Evolutionary conservation across 2,329 filamentous ascomycete genomes (phyloP).

Genomic region (Volutella citrinella): DNA sequence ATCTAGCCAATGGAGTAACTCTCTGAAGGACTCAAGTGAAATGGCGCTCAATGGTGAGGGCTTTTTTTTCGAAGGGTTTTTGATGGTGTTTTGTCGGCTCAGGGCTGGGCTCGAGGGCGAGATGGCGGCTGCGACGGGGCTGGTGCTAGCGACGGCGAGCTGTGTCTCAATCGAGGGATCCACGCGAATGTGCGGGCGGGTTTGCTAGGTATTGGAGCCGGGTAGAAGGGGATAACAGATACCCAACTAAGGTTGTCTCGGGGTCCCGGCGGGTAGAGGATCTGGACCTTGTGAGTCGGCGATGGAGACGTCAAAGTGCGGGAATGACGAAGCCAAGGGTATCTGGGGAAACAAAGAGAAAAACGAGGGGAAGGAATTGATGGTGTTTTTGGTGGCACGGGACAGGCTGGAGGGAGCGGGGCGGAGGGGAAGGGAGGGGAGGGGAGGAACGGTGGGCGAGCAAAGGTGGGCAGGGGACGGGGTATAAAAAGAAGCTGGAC

Average conservation of each 20-base stretch:
- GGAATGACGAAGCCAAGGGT: slow-evolving; percentile 26
- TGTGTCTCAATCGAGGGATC: slow-evolving; percentile 24
- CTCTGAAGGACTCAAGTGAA: too few relatives aligned
- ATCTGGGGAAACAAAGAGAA: slow-evolving; percentile 31
- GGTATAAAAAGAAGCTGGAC: slow-evolving; percentile 27
- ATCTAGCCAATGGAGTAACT: slow-evolving; percentile 16
- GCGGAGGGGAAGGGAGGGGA: slow-evolving; percentile 15
- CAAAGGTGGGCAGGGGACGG: slow-evolving; percentile 27
- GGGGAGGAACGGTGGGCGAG: slow-evolving; percentile 22
- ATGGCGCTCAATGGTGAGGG: too few relatives aligned
- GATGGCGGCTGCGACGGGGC: slow-evolving; percentile 15
- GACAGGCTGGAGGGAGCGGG: slow-evolving; percentile 25
- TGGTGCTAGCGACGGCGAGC: slow-evolving; percentile 17
- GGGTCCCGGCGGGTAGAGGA: too few relatives aligned
- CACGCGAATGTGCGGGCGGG: slow-evolving; percentile 19
- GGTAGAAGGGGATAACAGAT: slow-evolving; percentile 9
- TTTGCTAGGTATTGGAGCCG: slow-evolving; percentile 19
- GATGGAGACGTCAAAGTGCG: slow-evolving; percentile 16
- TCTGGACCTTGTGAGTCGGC: slow-evolving; percentile 22
- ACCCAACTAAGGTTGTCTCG: too few relatives aligned
- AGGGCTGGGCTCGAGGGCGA: slow-evolving; percentile 18
- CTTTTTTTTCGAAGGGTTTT: too few relatives aligned
- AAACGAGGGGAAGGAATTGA: slow-evolving; percentile 26
- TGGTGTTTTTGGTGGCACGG: slow-evolving; percentile 29
- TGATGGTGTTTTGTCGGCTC: slow-evolving; percentile 8